phyloP scores from a whole-genome alignment of 441 rosid species.

The Dalechampia spathulata region DNA sequence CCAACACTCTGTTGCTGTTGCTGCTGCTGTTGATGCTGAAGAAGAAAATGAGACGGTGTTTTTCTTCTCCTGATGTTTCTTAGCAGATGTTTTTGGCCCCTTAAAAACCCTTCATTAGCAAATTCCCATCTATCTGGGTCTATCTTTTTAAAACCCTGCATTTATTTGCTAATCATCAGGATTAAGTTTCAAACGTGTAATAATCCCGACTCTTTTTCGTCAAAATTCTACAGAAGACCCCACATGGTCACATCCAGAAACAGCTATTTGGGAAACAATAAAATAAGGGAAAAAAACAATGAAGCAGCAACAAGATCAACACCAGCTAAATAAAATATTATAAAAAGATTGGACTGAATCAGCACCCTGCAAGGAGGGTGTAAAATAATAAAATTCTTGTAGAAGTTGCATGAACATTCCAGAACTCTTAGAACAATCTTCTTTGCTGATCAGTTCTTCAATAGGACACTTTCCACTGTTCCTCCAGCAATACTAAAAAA shows the following conservation, averaged over 20 bases:
- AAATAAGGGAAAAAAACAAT: not conserved
- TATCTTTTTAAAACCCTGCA: conserved; percentile 78
- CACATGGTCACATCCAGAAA: conserved; percentile 16
- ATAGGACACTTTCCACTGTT: not conserved
- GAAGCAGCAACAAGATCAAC: not conserved
- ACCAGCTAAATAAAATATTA: not conserved
- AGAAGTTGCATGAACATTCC: not conserved
- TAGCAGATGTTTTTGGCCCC: conserved; percentile 60
- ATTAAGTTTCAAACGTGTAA: no score
- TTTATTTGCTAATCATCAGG: not conserved
- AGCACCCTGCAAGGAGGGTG: not conserved
- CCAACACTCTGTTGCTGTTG: conserved; percentile 13
- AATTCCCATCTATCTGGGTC: conserved; percentile 88
- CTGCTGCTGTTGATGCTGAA: conserved; percentile 17
- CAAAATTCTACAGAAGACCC: conserved; percentile 12
- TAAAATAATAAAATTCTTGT: not conserved
- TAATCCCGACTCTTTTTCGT: no score
- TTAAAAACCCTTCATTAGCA: conserved; percentile 70
- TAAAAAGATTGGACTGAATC: not conserved
- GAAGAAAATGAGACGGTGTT: conserved; percentile 27
- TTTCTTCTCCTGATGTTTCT: conserved; percentile 62
- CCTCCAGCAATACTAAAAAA: not conserved
- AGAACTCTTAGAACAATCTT: conserved; percentile 8
- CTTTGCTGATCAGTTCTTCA: not conserved
- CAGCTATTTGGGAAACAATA: not conserved